Conservation (phyloP, 108 stramenopile species). For the Skeletonema tropicum region DNA sequence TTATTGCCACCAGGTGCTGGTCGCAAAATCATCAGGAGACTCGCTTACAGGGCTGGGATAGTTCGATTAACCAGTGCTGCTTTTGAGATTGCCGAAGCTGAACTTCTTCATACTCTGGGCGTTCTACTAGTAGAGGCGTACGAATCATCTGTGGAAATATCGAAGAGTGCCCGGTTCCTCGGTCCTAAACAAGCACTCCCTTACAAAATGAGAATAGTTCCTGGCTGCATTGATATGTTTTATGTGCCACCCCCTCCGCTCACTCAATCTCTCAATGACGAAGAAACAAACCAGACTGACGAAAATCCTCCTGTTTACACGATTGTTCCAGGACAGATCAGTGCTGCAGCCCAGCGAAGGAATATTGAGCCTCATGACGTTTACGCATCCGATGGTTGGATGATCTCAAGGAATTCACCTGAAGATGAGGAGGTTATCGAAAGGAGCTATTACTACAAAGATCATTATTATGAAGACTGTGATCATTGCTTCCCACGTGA, state of each 20-base stretch:
- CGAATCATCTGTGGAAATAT: slow-evolving; percentile 10
- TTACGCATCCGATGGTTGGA: neutral
- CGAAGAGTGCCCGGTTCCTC: neutral
- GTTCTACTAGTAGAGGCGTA: slow-evolving; percentile 10
- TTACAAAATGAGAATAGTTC: neutral
- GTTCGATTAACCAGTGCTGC: slow-evolving; percentile 9
- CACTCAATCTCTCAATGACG: neutral
- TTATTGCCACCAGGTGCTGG: slow-evolving; percentile 12
- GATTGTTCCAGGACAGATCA: slow-evolving; percentile 16
- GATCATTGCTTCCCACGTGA: too few relatives aligned
- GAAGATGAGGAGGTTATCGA: too few relatives aligned
- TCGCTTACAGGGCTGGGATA: slow-evolving; percentile 15
- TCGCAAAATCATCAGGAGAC: slow-evolving; percentile 15
- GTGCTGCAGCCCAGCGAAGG: slow-evolving; percentile 1
- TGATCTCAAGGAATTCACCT: too few relatives aligned
- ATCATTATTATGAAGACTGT: too few relatives aligned
- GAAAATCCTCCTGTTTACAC: neutral
- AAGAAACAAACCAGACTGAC: neutral
- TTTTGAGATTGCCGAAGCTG: slow-evolving; percentile 10
- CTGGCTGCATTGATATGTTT: slow-evolving; percentile 10
- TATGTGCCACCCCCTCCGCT: slow-evolving; percentile 6
- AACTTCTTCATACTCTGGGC: slow-evolving; percentile 8
- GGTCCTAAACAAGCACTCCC: neutral
- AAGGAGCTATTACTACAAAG: too few relatives aligned
- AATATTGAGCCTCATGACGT: neutral